These are phyloP conservation scores for Salvia hispanica DNA, from an alignment of 257 asterid genomes.

Conservation along the genomic window DNA sequence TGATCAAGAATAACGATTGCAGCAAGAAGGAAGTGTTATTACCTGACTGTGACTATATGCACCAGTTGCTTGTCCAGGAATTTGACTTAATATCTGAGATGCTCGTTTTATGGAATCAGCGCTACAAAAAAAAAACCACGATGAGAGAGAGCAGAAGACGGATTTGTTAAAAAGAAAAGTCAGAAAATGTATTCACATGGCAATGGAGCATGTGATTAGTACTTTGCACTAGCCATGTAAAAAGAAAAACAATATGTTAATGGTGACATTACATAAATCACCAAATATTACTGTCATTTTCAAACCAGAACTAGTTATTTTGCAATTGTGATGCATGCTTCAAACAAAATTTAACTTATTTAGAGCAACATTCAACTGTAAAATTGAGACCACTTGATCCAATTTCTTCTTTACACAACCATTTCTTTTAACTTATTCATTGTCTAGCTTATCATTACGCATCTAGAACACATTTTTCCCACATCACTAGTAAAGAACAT, in stretches of 20 bases:
- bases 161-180: slow-evolving; percentile 5
- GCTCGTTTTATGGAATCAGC: slow-evolving; percentile 93
- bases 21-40: slow-evolving; percentile 32
- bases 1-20: slow-evolving; percentile 3
- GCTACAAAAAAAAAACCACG: slow-evolving; percentile 44
- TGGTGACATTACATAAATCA: not conserved
- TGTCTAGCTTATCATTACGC: too few species aligned
- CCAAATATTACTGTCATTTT: not conserved
- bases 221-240: too few species aligned
- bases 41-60: slow-evolving; percentile 99
- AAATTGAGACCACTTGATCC: not conserved
- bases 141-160: not conserved
- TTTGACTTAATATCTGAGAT: slow-evolving; percentile 80
- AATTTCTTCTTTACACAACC: not conserved
- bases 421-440: not conserved
- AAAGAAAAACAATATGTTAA: not conserved
- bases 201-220: too few species aligned
- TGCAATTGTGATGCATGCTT: not conserved
- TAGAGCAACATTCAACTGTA: not conserved
- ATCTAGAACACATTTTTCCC: not conserved
- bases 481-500: not conserved
- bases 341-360: not conserved
- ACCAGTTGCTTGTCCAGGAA: slow-evolving; percentile 98
- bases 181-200: too few species aligned
- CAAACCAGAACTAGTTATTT: too few species aligned